These are phyloP conservation scores for Trichoderma brevicompactum DNA, from an alignment of 2,329 filamentous ascomycete genomes.

Conservation along the genomic window DNA sequence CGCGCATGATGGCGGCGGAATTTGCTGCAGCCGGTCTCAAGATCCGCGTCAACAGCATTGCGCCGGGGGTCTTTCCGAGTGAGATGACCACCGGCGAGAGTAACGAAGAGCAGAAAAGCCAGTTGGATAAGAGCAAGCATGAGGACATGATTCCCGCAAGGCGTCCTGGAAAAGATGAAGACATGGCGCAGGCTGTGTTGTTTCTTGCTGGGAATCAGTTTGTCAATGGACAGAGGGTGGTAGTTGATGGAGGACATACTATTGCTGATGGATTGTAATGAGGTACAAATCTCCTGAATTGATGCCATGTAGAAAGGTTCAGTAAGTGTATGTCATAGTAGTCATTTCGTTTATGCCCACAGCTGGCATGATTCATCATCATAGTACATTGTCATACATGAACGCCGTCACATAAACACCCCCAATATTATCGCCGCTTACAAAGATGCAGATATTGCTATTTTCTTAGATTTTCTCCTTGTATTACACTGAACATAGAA, in stretches of 20 bases:
- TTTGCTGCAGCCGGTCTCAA: conserved; percentile 62
- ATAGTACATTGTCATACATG: no score
- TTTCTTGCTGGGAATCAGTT: conserved; percentile 54
- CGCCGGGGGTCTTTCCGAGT: conserved; percentile 71
- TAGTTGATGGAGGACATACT: conserved; percentile 52
- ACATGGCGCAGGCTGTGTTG: conserved; percentile 70
- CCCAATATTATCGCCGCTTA: no score
- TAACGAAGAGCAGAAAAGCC: conserved; percentile 59
- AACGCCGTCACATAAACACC: no score
- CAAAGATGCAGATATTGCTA: no score
- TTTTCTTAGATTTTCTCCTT: no score
- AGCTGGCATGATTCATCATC: no score
- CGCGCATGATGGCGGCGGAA: conserved; percentile 66
- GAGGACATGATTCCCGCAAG: conserved; percentile 61
- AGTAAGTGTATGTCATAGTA: no score
- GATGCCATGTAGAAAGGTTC: no score
- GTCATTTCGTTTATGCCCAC: no score
- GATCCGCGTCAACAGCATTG: conserved; percentile 72
- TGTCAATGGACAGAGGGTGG: conserved; percentile 49
- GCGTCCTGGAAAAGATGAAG: conserved; percentile 70
- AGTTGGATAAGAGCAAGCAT: conserved; percentile 61
- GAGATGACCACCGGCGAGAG: conserved; percentile 68
- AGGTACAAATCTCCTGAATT: no score
- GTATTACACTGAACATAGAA: no score
- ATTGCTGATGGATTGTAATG: conserved; percentile 41